Evolutionary conservation across 73 alveolate genomes (phyloP), one percentile per base, ranked within the genome.

Genomic region (Breviolum minutum): DNA sequence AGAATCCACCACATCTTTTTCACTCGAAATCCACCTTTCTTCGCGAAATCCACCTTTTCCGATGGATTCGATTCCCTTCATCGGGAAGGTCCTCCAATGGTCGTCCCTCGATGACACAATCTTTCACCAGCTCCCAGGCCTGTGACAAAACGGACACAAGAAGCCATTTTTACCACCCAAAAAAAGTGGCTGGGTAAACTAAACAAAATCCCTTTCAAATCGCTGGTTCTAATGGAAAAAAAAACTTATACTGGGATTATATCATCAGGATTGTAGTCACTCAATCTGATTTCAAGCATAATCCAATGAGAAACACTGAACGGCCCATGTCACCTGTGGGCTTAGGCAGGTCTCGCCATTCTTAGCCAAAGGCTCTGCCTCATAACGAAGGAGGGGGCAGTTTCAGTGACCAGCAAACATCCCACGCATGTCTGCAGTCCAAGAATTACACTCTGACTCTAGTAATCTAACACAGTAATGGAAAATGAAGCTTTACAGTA

Each of bases 91-190:
- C 99, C 93, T 94, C 87, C 83, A 94, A 19, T 0, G 94, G 91
- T n/a, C 99, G 63, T 61, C 99, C 99, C 71, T 94, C 99, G 83
- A 94, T 94, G 73, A 94, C 99, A 70, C 99, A 94, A 30, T 94
- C 99, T 71, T 94, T 94, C 32, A 94, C 99, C 81, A 79, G 73
- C 94, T 79, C 99, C 99, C 99, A 94, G 2, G 99, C 99, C 99
- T 94, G 84, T 6, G 27, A 63, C 77, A 86, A 13, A 40, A 66
- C 76, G 63, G 32, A 13, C 22, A 66, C 76, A 66, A 66, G 3
- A 20, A 0, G 19, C 1, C 63, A 19, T 13, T 17, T 77, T 17
- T 16, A 16, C n/a, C 40, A 6, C 87, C 30, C 16, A 1, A 77
- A 77, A 77, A 20, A 27, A 20, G 64, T 77, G 22, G 40, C 2